Percentiles rank a stretch among this genome's conserved stretches.
Conservation (phyloP, 495 filamentous ascomycete species). For the Bombardia bombarda region DNA sequence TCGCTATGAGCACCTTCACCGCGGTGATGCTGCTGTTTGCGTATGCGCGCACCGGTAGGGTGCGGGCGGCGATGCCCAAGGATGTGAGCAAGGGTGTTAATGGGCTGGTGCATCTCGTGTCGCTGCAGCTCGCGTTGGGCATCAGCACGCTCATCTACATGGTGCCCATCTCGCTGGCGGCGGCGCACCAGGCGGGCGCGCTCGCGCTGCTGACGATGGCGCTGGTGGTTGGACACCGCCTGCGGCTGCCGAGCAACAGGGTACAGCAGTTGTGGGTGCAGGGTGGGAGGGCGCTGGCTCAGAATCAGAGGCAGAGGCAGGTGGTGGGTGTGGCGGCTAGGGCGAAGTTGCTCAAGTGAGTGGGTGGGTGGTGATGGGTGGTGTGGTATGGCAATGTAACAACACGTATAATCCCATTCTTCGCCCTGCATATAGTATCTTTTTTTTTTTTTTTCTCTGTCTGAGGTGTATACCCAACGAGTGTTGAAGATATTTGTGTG, state of each 20-base stretch:
- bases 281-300: constrained; percentile 33
- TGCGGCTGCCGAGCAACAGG: constrained; percentile 41
- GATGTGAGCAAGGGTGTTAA: constrained; percentile 61
- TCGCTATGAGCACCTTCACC: constrained; percentile 83
- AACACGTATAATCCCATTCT: no score
- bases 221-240: constrained; percentile 60
- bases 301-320: no score
- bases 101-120: constrained; percentile 76
- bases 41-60: constrained; percentile 59
- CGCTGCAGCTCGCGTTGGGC: constrained; percentile 74
- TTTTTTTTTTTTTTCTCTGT: no score
- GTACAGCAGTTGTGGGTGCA: no score
- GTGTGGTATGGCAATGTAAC: background rate
- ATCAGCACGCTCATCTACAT: constrained; percentile 89
- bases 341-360: constrained; percentile 9
- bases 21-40: constrained; percentile 67
- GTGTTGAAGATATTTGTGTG: background rate
- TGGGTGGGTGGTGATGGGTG: no score
- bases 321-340: constrained; percentile 35
- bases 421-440: no score
- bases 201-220: constrained; percentile 77
- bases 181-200: constrained; percentile 87
- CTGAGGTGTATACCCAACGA: background rate
- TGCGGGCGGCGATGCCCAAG: constrained; percentile 57
- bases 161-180: constrained; percentile 79